A percentile compares a stretch with the other conserved stretches of the same genome.
Evolutionary conservation across 139 green algal genomes (phyloP).

Genomic region (Micromonas pusilla): DNA sequence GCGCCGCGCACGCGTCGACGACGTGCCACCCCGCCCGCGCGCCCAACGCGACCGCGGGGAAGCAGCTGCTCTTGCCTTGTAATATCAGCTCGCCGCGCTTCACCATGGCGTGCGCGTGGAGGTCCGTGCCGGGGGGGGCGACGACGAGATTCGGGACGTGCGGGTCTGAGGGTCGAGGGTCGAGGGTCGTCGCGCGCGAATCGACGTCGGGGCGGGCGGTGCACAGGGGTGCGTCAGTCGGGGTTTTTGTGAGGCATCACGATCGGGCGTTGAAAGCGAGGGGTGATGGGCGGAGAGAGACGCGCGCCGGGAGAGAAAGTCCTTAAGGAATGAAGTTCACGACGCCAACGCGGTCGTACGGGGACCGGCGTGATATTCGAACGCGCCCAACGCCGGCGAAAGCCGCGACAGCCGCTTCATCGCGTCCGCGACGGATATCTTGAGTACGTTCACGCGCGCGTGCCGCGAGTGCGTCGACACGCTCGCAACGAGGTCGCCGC

Average conservation of each 20-base stretch:
- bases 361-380: too few species aligned
- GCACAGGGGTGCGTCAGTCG: too few species aligned
- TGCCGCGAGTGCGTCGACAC: conserved; percentile 40
- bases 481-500: background rate
- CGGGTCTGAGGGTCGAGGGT: conserved; percentile 31
- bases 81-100: conserved; percentile 56
- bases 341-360: too few species aligned
- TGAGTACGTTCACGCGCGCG: conserved; percentile 69
- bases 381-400: too few species aligned
- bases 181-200: too few species aligned
- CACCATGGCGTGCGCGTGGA: conserved; percentile 83
- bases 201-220: too few species aligned
- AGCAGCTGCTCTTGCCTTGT: conserved; percentile 77
- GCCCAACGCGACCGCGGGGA: conserved; percentile 74
- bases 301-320: too few species aligned
- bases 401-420: too few species aligned
- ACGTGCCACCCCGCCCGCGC: conserved; percentile 67
- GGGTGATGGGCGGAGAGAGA: too few species aligned
- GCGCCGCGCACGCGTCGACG: conserved; percentile 88
- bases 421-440: conserved; percentile 49
- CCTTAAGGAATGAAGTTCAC: too few species aligned
- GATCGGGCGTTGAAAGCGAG: too few species aligned
- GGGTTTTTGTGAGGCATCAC: too few species aligned
- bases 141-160: conserved; percentile 73
- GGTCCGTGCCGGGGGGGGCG: conserved; percentile 72